A percentile compares a stretch with the other conserved stretches of the same genome.
Evolutionary conservation across 768 basidiomycete species (phyloP).

Genomic region (Macrolepiota fuliginosa): DNA sequence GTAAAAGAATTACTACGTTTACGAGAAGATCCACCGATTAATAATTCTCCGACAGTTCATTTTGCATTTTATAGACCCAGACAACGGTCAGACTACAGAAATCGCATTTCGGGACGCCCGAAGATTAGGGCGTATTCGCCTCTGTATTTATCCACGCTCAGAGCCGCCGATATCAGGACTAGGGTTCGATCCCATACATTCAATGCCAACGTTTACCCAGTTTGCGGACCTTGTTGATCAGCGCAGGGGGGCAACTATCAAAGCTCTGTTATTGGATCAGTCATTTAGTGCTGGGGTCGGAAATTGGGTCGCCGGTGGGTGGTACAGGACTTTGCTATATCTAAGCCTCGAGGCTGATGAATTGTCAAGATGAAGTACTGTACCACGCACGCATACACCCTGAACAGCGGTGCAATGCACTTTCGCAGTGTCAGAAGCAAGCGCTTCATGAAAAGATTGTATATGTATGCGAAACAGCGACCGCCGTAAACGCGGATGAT

Average conservation of each 20-base stretch:
- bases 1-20: slow-evolving; percentile 24
- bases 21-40: background rate
- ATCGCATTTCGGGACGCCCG: slow-evolving; percentile 74
- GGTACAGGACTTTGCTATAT: slow-evolving; percentile 7
- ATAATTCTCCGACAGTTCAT: slow-evolving; percentile 45
- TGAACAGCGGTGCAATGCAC: slow-evolving; percentile 57
- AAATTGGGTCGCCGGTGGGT: slow-evolving; percentile 78
- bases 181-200: slow-evolving; percentile 76
- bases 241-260: slow-evolving; percentile 58
- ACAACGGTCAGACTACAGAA: slow-evolving; percentile 37
- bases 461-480: slow-evolving; percentile 58
- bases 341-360: background rate
- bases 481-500: slow-evolving; percentile 69
- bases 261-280: slow-evolving; percentile 76
- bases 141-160: slow-evolving; percentile 50
- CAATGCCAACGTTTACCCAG: slow-evolving; percentile 55
- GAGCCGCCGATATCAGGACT: slow-evolving; percentile 72
- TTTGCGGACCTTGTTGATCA: slow-evolving; percentile 49
- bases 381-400: slow-evolving; percentile 77
- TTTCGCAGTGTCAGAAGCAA: slow-evolving; percentile 46
- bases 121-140: slow-evolving; percentile 66
- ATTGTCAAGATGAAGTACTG: slow-evolving; percentile 58
- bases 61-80: slow-evolving; percentile 48
- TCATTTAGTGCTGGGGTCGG: slow-evolving; percentile 80
- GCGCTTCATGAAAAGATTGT: slow-evolving; percentile 50